Base-by-base conservation (phyloP, 495 filamentous ascomycete species). In the Aspergillus bridgeri region DNA sequence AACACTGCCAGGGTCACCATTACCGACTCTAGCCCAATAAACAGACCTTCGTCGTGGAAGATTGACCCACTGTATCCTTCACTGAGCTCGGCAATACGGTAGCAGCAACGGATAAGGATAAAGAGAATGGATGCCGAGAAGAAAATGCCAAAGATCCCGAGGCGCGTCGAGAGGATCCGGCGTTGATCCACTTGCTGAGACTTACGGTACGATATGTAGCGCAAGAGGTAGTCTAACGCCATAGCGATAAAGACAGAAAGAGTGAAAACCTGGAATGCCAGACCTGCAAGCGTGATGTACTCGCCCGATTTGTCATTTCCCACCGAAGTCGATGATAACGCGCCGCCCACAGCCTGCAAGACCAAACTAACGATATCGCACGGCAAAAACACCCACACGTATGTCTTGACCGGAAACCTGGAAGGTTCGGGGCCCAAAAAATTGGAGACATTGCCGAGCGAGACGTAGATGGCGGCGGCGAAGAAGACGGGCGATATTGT, bases 381-480 rank as follows among this genome's bases (percentile, higher is more conserved):
- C 22, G 24, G 24, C 9, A 52, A 29, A 6, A 52, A 52, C 50
- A 27, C n/a, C 24, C 5, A 42, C 50, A 42, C 19, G 20, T 52
- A 52, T 27, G n/a, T 29, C 11, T 38, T 27, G 3, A 27, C 24
- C n/a, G 15, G 50, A 21, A 52, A 19, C 27, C 50, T 23, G 23
- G 50, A 52, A 21, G 25, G 11, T 52, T 52, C 23, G 11, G 23
- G 22, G 27, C 50, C 50, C 6, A 27, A 29, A 11, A 33, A 18
- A 13, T 15, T 18, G 4, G 33, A 22, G 23, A 52, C 17, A 20
- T 29, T 22, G 6, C n/a, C 18, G 24, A 52, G 50, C n/a, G 22
- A 52, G 24, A 85, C 68, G 65, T 87, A 87, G 54, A 86, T 81
- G 17, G 76, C 81, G 0, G 83, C 83, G 15, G 81, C 76, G 57